A percentile compares a stretch with the other conserved stretches of the same genome.
phyloP scores from a whole-genome alignment of 768 basidiomycete genomes.

The Hericium rajendrae region DNA sequence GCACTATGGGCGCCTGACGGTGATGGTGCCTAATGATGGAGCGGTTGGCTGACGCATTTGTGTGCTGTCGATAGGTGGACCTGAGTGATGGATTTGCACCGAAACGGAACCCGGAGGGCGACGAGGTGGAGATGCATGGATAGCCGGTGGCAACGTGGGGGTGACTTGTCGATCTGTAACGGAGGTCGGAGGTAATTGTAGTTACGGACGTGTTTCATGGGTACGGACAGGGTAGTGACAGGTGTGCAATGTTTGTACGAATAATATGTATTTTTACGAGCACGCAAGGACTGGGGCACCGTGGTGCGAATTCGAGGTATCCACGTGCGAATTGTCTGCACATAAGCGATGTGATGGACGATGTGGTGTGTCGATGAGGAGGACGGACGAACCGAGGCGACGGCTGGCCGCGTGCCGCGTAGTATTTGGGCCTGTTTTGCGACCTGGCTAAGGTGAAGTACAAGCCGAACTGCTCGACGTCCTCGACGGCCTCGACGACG shows the following conservation, averaged over 20 bases:
- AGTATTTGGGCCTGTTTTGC: too few relatives aligned
- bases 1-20: conserved; percentile 14
- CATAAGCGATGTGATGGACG: too few relatives aligned
- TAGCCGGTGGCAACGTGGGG: neutral
- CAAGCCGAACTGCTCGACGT: neutral
- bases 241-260: neutral
- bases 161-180: too few relatives aligned
- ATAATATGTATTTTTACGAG: neutral
- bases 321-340: too few relatives aligned
- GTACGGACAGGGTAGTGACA: conserved; percentile 5
- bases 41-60: neutral
- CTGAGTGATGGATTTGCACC: conserved; percentile 1
- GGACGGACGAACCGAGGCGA: too few relatives aligned
- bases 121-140: neutral
- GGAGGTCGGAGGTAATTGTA: neutral
- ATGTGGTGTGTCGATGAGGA: too few relatives aligned
- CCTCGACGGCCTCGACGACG: neutral
- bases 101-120: neutral
- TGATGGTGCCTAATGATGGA: conserved; percentile 12
- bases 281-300: neutral
- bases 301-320: too few relatives aligned
- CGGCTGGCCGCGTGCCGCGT: too few relatives aligned
- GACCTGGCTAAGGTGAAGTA: neutral
- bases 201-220: conserved; percentile 2
- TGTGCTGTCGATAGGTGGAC: conserved; percentile 4